Base-by-base conservation (phyloP, 2,329 filamentous ascomycete genomes). In the Penicillium sclerotiorum region DNA sequence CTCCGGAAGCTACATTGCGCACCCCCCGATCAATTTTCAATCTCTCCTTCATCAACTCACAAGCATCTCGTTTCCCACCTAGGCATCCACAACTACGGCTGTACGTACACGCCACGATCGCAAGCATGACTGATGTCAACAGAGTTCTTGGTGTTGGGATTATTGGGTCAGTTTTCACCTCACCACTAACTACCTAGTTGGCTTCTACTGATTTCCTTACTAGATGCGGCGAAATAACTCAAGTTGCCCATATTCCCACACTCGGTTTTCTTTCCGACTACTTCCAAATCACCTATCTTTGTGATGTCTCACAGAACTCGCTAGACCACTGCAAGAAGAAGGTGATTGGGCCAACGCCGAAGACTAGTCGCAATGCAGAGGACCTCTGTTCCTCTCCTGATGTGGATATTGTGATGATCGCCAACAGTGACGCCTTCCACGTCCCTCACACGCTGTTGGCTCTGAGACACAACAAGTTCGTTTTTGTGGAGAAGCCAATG, bases 401-500 rank as follows among this genome's bases (percentile, higher is more conserved):
- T 2, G 73, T 80, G 13, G 78, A 82, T 38, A 67, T 80, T 2
- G 75, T 84, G 1, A 61, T 84, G 37, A 71, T 82, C 30, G 65
- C 72, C 25, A 81, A 72, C 25, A 68, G 70, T 2, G 74, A 83
- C 53, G 77, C 74, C 3, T 80, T 71, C 50, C 81, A 84, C 58
- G 71, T 70, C 2, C 54, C 66, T 79, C 42, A 82, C 33, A 72
- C 72, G 0, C 67, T 83, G 5, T 49, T 76, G 0, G 80, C 78
- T 0, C 69, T 86, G 1, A 47, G 76, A 40, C 61, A 76, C 30
- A 69, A 75, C 52, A 85, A 86, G 60, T 69, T 76, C 54, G 77
- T 78, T 2, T 72, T 85, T 21, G 65, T 85, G 2, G 83, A 86
- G 63, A 85, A 85, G 58, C 82, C 82, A 0, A 59, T 81, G 13